phyloP scores from a whole-genome alignment of 164 flowering plant species.

The Amborella trichopoda region DNA sequence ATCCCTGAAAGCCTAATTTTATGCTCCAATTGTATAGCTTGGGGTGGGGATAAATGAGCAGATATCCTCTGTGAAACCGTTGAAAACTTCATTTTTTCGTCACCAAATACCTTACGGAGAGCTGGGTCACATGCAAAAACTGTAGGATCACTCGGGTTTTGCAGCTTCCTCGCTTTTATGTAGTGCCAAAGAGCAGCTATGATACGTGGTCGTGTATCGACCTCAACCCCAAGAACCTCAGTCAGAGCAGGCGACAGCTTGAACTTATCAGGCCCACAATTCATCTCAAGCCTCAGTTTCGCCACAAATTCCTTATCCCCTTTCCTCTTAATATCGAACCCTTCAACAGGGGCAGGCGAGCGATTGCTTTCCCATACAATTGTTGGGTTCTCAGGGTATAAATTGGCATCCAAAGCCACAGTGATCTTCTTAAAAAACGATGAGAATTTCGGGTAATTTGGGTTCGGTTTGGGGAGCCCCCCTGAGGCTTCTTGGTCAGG shows the following conservation, averaged over 20 bases:
- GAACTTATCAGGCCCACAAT: constrained; percentile 62
- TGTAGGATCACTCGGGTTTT: constrained; percentile 50
- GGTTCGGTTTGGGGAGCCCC: constrained; percentile 14
- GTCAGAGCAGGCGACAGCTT: constrained; percentile 50
- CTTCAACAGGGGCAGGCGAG: constrained; percentile 62
- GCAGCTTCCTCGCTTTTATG: constrained; percentile 58
- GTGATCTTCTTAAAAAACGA: constrained; percentile 71
- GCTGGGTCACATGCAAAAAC: constrained; percentile 60
- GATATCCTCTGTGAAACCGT: constrained; percentile 52
- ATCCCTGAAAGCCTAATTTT: constrained; percentile 66
- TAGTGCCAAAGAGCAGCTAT: constrained; percentile 81
- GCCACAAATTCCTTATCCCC: constrained; percentile 81
- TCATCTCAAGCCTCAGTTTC: constrained; percentile 64
- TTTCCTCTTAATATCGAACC: constrained; percentile 82
- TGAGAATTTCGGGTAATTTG: constrained; percentile 57
- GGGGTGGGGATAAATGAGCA: constrained; percentile 54
- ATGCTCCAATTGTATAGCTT: constrained; percentile 70
- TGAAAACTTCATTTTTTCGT: constrained; percentile 65
- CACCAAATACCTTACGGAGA: constrained; percentile 72
- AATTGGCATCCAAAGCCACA: constrained; percentile 57
- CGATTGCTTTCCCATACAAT: constrained; percentile 70
- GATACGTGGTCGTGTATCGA: constrained; percentile 61
- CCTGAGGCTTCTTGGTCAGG: constrained; percentile 45
- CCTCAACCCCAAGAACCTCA: constrained; percentile 75
- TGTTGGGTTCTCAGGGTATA: constrained; percentile 73